These are phyloP conservation scores for Lactarius sp. DNA, from an alignment of 768 basidiomycete genomes.

Conservation along the genomic window DNA sequence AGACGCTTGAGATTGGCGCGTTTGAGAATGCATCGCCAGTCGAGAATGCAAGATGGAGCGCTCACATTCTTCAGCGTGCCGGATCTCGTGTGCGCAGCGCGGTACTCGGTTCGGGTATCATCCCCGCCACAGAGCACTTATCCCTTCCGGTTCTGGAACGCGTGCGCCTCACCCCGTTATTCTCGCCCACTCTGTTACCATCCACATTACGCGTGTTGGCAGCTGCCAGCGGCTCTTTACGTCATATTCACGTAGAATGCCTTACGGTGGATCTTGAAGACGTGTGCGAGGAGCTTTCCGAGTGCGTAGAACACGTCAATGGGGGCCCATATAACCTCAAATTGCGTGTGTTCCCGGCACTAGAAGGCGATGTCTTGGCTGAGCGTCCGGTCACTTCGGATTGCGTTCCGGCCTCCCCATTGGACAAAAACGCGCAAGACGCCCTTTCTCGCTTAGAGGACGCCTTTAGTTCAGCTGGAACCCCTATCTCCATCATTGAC, in stretches of 20 bases:
- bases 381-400: slow-evolving; percentile 18
- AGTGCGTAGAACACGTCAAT: slow-evolving; percentile 24
- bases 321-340: slow-evolving; percentile 19
- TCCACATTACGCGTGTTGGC: slow-evolving; percentile 17
- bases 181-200: slow-evolving; percentile 20
- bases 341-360: slow-evolving; percentile 21
- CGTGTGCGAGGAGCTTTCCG: slow-evolving; percentile 23
- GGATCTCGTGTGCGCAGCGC: slow-evolving; percentile 11
- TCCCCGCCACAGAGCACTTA: not conserved
- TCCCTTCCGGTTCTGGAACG: slow-evolving; percentile 16
- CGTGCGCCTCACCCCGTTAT: slow-evolving; percentile 22
- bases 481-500: slow-evolving; percentile 19
- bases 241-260: slow-evolving; percentile 22
- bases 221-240: slow-evolving; percentile 7
- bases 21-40: slow-evolving; percentile 18
- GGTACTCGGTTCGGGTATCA: slow-evolving; percentile 12
- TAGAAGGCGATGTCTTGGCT: slow-evolving; percentile 16
- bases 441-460: slow-evolving; percentile 20
- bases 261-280: slow-evolving; percentile 24
- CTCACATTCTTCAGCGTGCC: slow-evolving; percentile 16
- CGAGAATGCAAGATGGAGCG: slow-evolving; percentile 18
- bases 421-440: slow-evolving; percentile 16
- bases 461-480: slow-evolving; percentile 21
- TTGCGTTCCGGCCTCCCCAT: not conserved
- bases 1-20: slow-evolving; percentile 22